phyloP scores from a whole-genome alignment of 331 rosid genomes.

The Ulmus americana region DNA sequence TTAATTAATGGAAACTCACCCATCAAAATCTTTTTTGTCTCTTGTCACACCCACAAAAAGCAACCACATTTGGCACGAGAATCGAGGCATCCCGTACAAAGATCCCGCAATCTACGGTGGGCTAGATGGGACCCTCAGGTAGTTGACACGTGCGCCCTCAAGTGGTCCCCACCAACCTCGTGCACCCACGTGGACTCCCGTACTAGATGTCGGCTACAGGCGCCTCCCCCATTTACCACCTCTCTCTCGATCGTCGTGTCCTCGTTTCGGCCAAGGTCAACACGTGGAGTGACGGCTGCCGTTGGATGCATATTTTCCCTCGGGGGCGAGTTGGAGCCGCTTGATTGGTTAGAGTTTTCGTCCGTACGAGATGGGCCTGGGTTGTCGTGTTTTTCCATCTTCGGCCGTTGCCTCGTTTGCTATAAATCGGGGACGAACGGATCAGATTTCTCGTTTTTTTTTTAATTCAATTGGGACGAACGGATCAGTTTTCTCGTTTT shows the following conservation, averaged over 20 bases:
- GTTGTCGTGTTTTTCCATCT: constrained; percentile 17
- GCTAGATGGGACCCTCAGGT: constrained; percentile 16
- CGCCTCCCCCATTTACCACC: not conserved
- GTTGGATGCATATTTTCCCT: not conserved
- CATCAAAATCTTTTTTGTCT: not conserved
- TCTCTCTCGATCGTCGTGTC: not conserved
- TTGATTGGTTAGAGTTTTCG: not conserved
- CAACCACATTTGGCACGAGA: constrained; percentile 3
- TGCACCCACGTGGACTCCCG: constrained; percentile 45
- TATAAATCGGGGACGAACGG: constrained; percentile 13
- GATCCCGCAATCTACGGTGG: constrained; percentile 46
- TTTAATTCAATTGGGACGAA: too few species aligned
- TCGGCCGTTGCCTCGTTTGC: constrained; percentile 19
- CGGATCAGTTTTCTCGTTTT: constrained; percentile 10
- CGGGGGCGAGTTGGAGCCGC: constrained; percentile 7
- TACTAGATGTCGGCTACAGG: constrained; percentile 37
- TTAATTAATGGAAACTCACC: not conserved
- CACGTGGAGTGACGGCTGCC: not conserved
- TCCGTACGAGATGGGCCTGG: constrained; percentile 4
- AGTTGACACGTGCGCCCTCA: constrained; percentile 37
- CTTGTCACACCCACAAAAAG: not conserved
- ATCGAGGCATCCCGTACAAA: constrained; percentile 35
- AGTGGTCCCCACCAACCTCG: constrained; percentile 15
- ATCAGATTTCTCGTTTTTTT: constrained; percentile 13
- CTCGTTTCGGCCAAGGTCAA: not conserved